Base-by-base conservation (phyloP, 768 basidiomycete genomes). In the Mycena capillaripes region DNA sequence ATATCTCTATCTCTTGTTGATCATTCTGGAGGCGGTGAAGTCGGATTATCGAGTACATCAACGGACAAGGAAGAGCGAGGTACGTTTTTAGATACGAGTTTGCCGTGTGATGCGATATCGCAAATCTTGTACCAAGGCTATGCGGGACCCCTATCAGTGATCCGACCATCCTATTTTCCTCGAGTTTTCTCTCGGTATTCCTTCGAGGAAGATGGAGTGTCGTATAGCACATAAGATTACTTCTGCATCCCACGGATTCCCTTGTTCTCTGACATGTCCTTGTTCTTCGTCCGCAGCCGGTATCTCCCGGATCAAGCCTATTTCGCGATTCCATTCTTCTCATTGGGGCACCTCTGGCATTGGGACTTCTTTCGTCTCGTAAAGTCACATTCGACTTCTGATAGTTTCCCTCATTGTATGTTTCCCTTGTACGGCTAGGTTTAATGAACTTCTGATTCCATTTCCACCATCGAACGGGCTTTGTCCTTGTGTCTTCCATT, bases 1-100 rank as follows among this genome's bases (percentile, higher is more conserved):
- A 0, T 89, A 87, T 81, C 76, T 90, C 34, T 83, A n/a, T 36
- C 32, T 30, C 27, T 44, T 4, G 84, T 90, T 48, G 85, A 89
- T 50, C 79, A 68, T 79, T 0, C 57, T 76, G 87, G 74, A 50
- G 50, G 75, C 79, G 3, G 82, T 86, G 34, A 81, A 83, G 56
- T 85, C 88, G 25, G 90, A 90, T 76, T 89, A 89, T n/a, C 88
- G 10, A 16, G 88, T 72, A 87, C 87, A 21, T 88, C 87, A 19
- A 88, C 88, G 3, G 81, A 84, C 67, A 9, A 76, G 87, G 74
- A 85, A 83, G 6, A 86, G 77, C 73, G 75, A 75, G 8, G 81
- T 85, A 55, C 66, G 81, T 77, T 58, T 53, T 34, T 44, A 25
- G 25, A 10, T 44, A 56, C 0, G 42, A 50, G 46, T 58, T 59